Base-by-base conservation (phyloP, 371 early-diverging fungal species). In the Rhizopus sp. region DNA sequence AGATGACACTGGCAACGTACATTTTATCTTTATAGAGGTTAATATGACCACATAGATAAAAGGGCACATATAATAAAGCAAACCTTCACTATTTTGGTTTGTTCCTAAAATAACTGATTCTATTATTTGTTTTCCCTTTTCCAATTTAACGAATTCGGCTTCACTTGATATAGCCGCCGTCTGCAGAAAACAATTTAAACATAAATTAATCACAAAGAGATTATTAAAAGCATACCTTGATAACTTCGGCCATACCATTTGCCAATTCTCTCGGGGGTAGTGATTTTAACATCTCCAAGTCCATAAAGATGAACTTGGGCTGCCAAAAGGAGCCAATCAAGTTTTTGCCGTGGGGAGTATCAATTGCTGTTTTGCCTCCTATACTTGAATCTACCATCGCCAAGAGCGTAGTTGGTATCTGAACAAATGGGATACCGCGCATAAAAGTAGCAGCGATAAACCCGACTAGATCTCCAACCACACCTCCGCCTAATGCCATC, bases 341-440 rank as follows among this genome's bases (percentile, higher is more conserved):
- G 76, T 97, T 96, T 79, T 97, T 97, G 37, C 96, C 97, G 57
- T 85, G 83, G 1, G 89, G 88, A 0, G 93, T 91, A 68, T 97
- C 96, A 31, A 97, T 84, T 0, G 95, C 97, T 0, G 96, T 95
- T 78, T 97, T 97, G 15, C 97, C 97, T 47, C 97, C 97, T 53
- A 97, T 88, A 17, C 93, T 91, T 5, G 93, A 93, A 72, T 97
- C 97, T 13, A 95, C 96, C 97, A 97, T 97, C 13, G 97, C 93
- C 49, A 97, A 78, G n/a, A 97, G 71, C 3, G 97, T 93, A 2
- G 96, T 97, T 2, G 97, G 97, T 31, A 97, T 78, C 68, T 97
- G 96, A 34, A 95, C 78, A 59, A 92, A 81, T 16, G 91, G 89
- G 35, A 93, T 81, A 8, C 97, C 97, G 34, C 97, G 86, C 97